phyloP scores from a whole-genome alignment of 352 stramenopile genomes.

The Phytophthora cajani region DNA sequence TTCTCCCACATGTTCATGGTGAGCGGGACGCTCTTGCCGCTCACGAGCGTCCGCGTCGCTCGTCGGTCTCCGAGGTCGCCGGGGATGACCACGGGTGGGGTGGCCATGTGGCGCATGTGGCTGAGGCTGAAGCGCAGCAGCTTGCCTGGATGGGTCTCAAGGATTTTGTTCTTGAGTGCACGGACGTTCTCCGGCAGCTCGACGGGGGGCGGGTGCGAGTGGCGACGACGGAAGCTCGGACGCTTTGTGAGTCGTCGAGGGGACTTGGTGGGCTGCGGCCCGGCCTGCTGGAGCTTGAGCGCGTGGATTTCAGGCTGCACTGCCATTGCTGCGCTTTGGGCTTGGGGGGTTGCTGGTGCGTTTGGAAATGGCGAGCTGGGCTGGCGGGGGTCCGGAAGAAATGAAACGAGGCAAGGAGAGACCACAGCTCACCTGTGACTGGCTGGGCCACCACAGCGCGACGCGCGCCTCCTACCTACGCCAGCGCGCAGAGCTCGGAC shows the following conservation, averaged over 20 bases:
- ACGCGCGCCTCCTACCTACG: conserved; percentile 12
- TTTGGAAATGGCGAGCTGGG: conserved; percentile 28
- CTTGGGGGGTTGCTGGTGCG: conserved; percentile 11
- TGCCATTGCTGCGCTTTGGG: conserved; percentile 18
- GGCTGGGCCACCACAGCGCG: conserved; percentile 10
- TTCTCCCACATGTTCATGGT: conserved; percentile 57
- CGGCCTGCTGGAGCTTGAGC: conserved; percentile 30
- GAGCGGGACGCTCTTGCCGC: conserved; percentile 53
- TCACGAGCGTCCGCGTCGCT: conserved; percentile 43
- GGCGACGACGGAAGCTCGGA: conserved; percentile 28
- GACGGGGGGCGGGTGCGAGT: conserved; percentile 10
- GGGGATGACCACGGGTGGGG: conserved; percentile 56
- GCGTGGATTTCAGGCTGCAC: conserved; percentile 23
- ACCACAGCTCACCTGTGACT: conserved; percentile 1
- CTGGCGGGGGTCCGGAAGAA: conserved; percentile 5
- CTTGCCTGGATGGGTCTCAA: conserved; percentile 48
- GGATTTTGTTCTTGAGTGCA: conserved; percentile 59
- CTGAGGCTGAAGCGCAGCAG: conserved; percentile 53
- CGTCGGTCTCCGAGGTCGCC: conserved; percentile 35
- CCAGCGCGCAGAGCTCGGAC: conserved; percentile 18
- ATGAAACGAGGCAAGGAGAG: conserved; percentile 31
- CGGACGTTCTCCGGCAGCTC: conserved; percentile 44
- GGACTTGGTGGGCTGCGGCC: conserved; percentile 21
- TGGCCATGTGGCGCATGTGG: conserved; percentile 52
- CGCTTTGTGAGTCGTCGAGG: conserved; percentile 21